Conservation (phyloP, 805 yeast species). For the Scheffersomyces lignosus region DNA sequence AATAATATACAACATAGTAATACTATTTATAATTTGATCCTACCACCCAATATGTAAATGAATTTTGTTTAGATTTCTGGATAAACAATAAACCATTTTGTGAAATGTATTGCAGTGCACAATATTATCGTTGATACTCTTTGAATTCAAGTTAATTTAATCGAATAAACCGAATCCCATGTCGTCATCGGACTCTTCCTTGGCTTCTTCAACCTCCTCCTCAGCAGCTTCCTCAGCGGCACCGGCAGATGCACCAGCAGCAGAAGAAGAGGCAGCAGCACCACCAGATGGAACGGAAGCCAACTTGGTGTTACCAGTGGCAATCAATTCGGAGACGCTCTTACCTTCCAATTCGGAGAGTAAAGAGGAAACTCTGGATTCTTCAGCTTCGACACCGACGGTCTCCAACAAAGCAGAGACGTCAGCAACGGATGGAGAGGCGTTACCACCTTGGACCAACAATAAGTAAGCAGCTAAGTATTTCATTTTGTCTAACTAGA, state of each 20-base stretch:
- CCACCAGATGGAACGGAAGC: constrained; percentile 98
- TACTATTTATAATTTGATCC: too few relatives aligned
- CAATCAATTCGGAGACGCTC: constrained; percentile 82
- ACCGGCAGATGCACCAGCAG: constrained; percentile 70
- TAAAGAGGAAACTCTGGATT: constrained; percentile 77
- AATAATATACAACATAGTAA: too few relatives aligned
- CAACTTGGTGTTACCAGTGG: constrained; percentile 94
- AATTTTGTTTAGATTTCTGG: too few relatives aligned
- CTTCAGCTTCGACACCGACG: constrained; percentile 95
- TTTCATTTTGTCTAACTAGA: constrained; percentile 66
- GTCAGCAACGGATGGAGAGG: constrained; percentile 91
- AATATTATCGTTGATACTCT: too few relatives aligned
- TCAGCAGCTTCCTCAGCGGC: constrained; percentile 71
- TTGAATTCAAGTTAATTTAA: constrained; percentile 61
- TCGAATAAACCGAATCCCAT: constrained; percentile 99
- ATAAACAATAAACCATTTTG: too few relatives aligned
- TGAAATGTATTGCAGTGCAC: too few relatives aligned
- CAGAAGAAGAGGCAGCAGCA: constrained; percentile 82
- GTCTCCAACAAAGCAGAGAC: constrained; percentile 86
- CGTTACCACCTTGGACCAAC: constrained; percentile 95
- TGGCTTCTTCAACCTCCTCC: constrained; percentile 66
- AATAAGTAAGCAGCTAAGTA: constrained; percentile 99
- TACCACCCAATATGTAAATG: too few relatives aligned
- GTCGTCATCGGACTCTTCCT: constrained; percentile 69
- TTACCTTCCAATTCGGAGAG: constrained; percentile 91